Conservation (phyloP, 2,329 filamentous ascomycete genomes). For the Monosporascus sp. region DNA sequence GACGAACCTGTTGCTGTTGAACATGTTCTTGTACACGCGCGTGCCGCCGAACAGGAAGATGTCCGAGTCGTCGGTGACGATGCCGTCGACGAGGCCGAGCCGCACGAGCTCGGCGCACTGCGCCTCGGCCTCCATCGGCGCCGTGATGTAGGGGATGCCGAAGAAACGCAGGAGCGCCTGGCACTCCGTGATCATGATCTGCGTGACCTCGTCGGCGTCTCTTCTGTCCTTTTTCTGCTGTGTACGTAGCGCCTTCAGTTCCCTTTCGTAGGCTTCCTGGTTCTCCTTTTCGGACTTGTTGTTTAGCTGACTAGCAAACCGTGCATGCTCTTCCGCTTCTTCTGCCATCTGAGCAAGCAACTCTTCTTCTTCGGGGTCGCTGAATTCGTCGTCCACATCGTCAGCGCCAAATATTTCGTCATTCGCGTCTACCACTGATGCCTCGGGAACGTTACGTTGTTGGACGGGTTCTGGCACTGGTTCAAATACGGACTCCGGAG, state of each 20-base stretch:
- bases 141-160: conserved; percentile 92
- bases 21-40: conserved; percentile 99
- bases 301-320: conserved; percentile 86
- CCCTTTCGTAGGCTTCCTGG: conserved; percentile 75
- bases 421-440: conserved; percentile 14
- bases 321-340: conserved; percentile 89
- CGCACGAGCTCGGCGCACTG: conserved; percentile 90
- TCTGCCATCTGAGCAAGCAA: conserved; percentile 79
- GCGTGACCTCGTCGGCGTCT: conserved; percentile 94
- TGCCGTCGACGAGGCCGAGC: conserved; percentile 88
- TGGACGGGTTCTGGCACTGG: conserved; percentile 5
- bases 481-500: conserved; percentile 18
- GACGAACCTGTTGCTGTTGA: conserved; percentile 96
- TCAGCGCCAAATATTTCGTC: conserved; percentile 54
- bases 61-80: conserved; percentile 96
- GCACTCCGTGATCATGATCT: conserved; percentile 93
- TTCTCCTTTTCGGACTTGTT: conserved; percentile 66
- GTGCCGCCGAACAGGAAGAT: conserved; percentile 96
- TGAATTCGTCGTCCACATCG: conserved; percentile 59
- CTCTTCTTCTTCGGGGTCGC: conserved; percentile 89
- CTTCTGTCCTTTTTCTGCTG: conserved; percentile 95
- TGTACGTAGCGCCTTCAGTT: conserved; percentile 79
- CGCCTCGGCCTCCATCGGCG: conserved; percentile 97
- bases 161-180: conserved; percentile 87
- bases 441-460: conserved; percentile 4